Conservation (phyloP, 257 asterid species). For the Lycium ferocissimum region DNA sequence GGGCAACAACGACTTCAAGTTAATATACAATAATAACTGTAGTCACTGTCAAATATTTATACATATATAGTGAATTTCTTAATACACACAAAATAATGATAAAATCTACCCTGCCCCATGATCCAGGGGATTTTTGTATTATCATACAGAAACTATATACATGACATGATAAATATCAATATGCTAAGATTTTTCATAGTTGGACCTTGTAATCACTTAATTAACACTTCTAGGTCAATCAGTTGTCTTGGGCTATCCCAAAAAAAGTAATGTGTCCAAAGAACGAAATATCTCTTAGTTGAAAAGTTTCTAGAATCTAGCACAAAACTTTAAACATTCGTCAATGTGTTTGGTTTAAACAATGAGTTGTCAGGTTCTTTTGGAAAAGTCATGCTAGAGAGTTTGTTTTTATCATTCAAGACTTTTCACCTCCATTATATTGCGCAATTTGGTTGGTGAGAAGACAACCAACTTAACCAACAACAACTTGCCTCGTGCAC, state of each 20-base stretch:
- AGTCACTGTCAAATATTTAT: too few species aligned
- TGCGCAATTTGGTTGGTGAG: constrained; percentile 6
- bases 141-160: background rate
- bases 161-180: background rate
- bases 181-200: background rate
- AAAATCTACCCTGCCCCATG: background rate
- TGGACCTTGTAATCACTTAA: background rate
- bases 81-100: too few species aligned
- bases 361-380: background rate
- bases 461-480: background rate
- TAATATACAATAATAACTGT: too few species aligned
- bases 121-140: too few species aligned
- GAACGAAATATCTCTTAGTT: background rate
- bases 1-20: too few species aligned
- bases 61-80: too few species aligned
- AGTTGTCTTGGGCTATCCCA: background rate
- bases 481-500: background rate
- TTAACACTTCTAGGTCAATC: background rate
- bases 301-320: background rate
- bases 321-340: background rate
- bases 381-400: background rate
- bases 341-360: background rate
- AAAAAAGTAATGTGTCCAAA: background rate
- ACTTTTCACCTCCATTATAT: background rate
- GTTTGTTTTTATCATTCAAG: background rate